Evolutionary conservation across 1,139 yeast species (phyloP), one percentile per base, ranked within the genome.

Genomic region (Candida sanyaensis): DNA sequence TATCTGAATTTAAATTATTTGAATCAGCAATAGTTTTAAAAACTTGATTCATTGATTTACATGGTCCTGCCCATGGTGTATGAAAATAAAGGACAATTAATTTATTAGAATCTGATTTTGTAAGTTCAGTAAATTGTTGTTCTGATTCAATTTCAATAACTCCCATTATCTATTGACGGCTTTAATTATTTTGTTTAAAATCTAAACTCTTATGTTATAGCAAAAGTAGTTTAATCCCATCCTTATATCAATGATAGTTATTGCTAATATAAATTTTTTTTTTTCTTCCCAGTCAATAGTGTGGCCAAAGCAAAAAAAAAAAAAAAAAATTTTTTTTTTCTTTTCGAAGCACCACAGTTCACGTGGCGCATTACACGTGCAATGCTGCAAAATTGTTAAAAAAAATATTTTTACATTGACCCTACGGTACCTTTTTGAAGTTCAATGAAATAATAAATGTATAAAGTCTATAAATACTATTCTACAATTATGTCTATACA

Each of bases 21-120:
- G 66, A 59, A 49, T 75, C 76, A 4, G 87, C 83, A 54, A 84
- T 69, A 9, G 88, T 81, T 52, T 73, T 66, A 58, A 80, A 79
- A 28, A 83, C 86, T 37, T 84, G 75, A 65, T 84, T 86, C 93
- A 90, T 90, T 64, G 88, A 92, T 59, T 86, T 83, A 65, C 99
- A 93, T 45, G 99, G 99, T 39, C 91, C 93, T 8, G 97, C 97
- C 93, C 97, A 90, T 47, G 93, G 86, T 0, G 97, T 88, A 65
- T 90, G 93, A 77, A 92, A 92, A 67, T 90, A 92, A 41, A 92
- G 73, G 2, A 92, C 88, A 42, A 89, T 78, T 42, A 92, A 80
- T 61, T 83, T 84, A 54, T 78, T 71, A 28, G 84, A 76, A 42
- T 83, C 56, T 21, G 81, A 77, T 47, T 77, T 71, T 37, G 96